A percentile compares a stretch with the other conserved stretches of the same genome.
Conservation (phyloP, 345 rosid genomes). For the Geranium brycei region DNA sequence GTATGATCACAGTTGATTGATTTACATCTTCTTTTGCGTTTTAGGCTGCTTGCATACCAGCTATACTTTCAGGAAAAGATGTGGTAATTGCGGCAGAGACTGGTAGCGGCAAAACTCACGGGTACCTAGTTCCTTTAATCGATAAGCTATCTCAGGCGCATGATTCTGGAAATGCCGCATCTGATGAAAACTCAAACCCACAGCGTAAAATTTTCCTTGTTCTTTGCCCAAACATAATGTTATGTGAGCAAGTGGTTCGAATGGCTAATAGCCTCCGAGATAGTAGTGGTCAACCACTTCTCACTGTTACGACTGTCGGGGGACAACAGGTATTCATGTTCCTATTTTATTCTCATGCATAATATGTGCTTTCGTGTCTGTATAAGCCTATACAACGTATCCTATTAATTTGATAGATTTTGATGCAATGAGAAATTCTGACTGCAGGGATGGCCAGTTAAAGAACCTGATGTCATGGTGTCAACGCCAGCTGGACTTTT, state of each 20-base stretch:
- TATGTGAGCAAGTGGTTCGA: slow-evolving; percentile 82
- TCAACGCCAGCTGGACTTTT: slow-evolving; percentile 85
- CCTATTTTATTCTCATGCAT: not conserved
- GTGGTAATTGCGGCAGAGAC: slow-evolving; percentile 90
- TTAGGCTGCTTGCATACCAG: slow-evolving; percentile 59
- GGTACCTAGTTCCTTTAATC: slow-evolving; percentile 68
- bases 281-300: slow-evolving; percentile 55
- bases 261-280: slow-evolving; percentile 65
- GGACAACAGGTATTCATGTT: slow-evolving; percentile 54
- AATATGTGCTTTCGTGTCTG: not conserved
- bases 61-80: slow-evolving; percentile 72
- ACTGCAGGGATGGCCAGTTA: slow-evolving; percentile 87
- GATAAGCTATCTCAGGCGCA: slow-evolving; percentile 27
- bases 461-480: slow-evolving; percentile 57
- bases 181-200: slow-evolving; percentile 10
- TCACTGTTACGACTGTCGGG: slow-evolving; percentile 50
- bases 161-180: slow-evolving; percentile 9
- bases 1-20: not conserved
- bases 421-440: slow-evolving; percentile 9
- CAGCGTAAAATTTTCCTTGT: slow-evolving; percentile 35
- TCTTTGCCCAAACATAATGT: slow-evolving; percentile 79
- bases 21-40: not conserved
- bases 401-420: not conserved
- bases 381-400: not conserved
- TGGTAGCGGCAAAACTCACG: slow-evolving; percentile 87